Evolutionary conservation across 2,329 filamentous ascomycete species (phyloP).

Genomic region (Cadophora gregata): DNA sequence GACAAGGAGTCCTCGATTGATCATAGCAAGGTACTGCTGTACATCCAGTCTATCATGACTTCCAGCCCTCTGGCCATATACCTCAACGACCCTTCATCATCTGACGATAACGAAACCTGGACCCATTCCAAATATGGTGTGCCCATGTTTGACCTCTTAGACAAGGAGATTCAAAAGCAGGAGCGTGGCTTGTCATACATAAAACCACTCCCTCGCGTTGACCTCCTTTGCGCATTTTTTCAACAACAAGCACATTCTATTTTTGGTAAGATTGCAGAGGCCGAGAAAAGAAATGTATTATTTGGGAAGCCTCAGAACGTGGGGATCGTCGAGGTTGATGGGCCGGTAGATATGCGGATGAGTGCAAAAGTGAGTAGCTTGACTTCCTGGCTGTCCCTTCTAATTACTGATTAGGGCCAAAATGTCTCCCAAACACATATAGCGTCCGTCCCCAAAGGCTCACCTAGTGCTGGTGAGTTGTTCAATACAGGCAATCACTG

Average conservation of each 20-base stretch:
- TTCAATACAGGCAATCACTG: background rate
- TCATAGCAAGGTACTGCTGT: conserved; percentile 72
- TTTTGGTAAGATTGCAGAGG: conserved; percentile 72
- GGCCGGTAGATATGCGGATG: conserved; percentile 41
- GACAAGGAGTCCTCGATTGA: conserved; percentile 82
- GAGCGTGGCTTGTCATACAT: conserved; percentile 46
- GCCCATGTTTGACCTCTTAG: conserved; percentile 55
- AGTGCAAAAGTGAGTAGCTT: conserved; percentile 31
- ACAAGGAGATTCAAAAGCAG: conserved; percentile 41
- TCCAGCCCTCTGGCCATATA: conserved; percentile 69
- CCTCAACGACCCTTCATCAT: conserved; percentile 56
- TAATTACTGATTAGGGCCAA: conserved; percentile 28
- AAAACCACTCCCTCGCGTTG: conserved; percentile 64
- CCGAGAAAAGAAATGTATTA: conserved; percentile 70
- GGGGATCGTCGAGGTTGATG: conserved; percentile 28
- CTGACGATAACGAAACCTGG: conserved; percentile 57
- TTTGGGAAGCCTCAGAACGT: conserved; percentile 59
- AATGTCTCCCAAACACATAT: conserved; percentile 31
- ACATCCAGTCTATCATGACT: conserved; percentile 75
- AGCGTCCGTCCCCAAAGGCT: conserved; percentile 38
- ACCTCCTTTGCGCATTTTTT: conserved; percentile 66
- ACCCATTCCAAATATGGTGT: conserved; percentile 51
- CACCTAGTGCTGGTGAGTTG: conserved; percentile 34
- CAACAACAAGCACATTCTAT: conserved; percentile 62
- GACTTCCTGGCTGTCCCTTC: background rate